These are phyloP conservation scores for Sphaerulina musiva DNA, from an alignment of 2,329 filamentous ascomycete species.

Conservation along the genomic window DNA sequence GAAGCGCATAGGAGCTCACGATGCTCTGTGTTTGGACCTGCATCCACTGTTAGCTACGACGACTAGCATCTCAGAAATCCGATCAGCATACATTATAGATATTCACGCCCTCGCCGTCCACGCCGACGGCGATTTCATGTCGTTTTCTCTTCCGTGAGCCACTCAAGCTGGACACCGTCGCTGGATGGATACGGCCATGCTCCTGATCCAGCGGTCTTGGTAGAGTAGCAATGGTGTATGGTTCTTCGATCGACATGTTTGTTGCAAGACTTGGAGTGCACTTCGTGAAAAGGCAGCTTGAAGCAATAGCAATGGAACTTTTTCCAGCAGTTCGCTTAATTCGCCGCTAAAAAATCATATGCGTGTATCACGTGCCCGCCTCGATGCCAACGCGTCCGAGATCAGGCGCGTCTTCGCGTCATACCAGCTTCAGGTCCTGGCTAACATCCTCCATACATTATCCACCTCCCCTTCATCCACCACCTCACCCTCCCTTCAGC, in stretches of 20 bases:
- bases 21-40: slow-evolving; percentile 57
- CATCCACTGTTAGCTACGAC: slow-evolving; percentile 12
- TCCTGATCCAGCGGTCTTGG: slow-evolving; percentile 38
- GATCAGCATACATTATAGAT: slow-evolving; percentile 52
- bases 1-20: slow-evolving; percentile 55
- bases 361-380: too few species aligned
- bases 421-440: background rate
- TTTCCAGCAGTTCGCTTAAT: background rate
- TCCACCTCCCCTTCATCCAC: background rate
- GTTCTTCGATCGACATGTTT: slow-evolving; percentile 31
- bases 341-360: background rate
- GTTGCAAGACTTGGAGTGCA: background rate
- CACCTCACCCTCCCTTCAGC: background rate
- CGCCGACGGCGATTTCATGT: slow-evolving; percentile 53
- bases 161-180: slow-evolving; percentile 49
- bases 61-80: background rate
- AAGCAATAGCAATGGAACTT: slow-evolving; percentile 9
- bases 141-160: slow-evolving; percentile 55
- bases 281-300: background rate
- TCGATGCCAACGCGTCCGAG: too few species aligned
- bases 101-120: slow-evolving; percentile 56
- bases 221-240: slow-evolving; percentile 40
- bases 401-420: too few species aligned
- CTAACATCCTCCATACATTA: background rate
- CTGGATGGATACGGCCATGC: slow-evolving; percentile 38